A percentile compares a stretch with the other conserved stretches of the same genome.
Conservation (phyloP, 2,329 filamentous ascomycete species). For the Scedosporium dehoogii region DNA sequence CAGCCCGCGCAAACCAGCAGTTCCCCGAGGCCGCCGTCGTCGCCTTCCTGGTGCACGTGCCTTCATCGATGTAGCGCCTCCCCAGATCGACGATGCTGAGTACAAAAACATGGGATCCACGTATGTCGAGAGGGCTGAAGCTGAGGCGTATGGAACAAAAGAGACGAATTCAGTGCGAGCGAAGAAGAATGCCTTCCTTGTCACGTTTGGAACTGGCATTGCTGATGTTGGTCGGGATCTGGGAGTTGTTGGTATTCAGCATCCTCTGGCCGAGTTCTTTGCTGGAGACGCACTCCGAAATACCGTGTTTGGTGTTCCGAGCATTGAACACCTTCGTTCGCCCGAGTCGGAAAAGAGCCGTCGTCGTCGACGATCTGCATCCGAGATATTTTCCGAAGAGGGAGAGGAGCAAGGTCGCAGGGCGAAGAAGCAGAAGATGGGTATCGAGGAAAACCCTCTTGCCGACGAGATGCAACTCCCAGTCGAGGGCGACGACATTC, state of each 20-base stretch:
- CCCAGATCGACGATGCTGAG: constrained; percentile 19
- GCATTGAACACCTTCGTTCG: background rate
- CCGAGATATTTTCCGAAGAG: background rate
- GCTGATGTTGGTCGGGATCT: constrained; percentile 23
- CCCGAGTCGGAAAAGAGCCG: constrained; percentile 16
- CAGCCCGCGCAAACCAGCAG: background rate
- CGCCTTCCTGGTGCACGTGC: constrained; percentile 17
- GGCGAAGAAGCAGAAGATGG: constrained; percentile 26
- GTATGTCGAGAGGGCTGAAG: constrained; percentile 27
- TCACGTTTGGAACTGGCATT: constrained; percentile 29
- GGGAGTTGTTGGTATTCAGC: constrained; percentile 18
- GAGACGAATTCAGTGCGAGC: background rate
- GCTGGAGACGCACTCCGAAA: constrained; percentile 33
- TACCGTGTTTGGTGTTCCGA: constrained; percentile 22
- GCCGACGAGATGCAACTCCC: constrained; percentile 18
- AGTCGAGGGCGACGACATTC: constrained; percentile 26
- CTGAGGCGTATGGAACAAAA: constrained; percentile 10
- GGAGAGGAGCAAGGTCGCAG: constrained; percentile 22
- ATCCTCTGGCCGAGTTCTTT: constrained; percentile 37
- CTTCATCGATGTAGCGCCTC: constrained; percentile 20
- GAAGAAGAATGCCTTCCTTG: constrained; percentile 23
- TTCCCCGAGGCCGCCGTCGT: constrained; percentile 8
- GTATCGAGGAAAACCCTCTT: constrained; percentile 12
- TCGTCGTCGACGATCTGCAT: constrained; percentile 28
- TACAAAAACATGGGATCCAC: constrained; percentile 17